Percentiles rank a stretch among this genome's conserved stretches.
Conservation (phyloP, 495 filamentous ascomycete genomes). For the Penicillium coffeae region DNA sequence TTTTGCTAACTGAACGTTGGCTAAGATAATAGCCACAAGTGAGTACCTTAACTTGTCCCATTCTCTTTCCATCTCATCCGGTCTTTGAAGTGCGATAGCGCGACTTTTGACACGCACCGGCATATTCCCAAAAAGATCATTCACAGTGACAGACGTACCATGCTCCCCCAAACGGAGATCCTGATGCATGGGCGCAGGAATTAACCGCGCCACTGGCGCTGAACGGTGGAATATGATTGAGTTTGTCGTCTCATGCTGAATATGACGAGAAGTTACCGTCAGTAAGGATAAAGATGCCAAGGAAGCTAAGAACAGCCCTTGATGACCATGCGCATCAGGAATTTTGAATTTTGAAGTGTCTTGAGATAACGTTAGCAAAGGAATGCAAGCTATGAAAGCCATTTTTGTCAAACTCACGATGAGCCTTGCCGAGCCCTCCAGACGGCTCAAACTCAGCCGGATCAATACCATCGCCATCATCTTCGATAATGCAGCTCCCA, state of each 20-base stretch:
- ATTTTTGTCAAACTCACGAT: slow-evolving; percentile 31
- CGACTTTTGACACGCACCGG: slow-evolving; percentile 92
- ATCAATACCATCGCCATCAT: slow-evolving; percentile 78
- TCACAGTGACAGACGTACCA: slow-evolving; percentile 76
- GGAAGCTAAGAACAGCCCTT: slow-evolving; percentile 75
- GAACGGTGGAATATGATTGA: slow-evolving; percentile 69
- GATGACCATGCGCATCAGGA: slow-evolving; percentile 56
- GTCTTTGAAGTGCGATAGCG: slow-evolving; percentile 41
- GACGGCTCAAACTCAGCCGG: slow-evolving; percentile 64
- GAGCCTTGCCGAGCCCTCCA: slow-evolving; percentile 70
- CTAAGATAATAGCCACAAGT: slow-evolving; percentile 62
- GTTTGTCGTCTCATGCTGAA: slow-evolving; percentile 59
- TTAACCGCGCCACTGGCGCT: slow-evolving; percentile 60
- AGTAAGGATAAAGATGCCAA: slow-evolving; percentile 73
- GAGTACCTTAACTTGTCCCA: slow-evolving; percentile 63
- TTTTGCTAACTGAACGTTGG: slow-evolving; percentile 41
- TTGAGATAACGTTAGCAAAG: slow-evolving; percentile 32
- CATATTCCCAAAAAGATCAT: slow-evolving; percentile 92
- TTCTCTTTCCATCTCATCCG: slow-evolving; percentile 58
- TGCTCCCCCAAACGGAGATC: slow-evolving; percentile 52
- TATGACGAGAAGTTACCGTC: slow-evolving; percentile 74
- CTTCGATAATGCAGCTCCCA: slow-evolving; percentile 80
- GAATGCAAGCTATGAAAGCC: slow-evolving; percentile 27
- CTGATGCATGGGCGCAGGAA: slow-evolving; percentile 61
- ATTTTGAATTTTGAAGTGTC: slow-evolving; percentile 73